phyloP scores from a whole-genome alignment of 768 basidiomycete genomes.

The Russula abietina region DNA sequence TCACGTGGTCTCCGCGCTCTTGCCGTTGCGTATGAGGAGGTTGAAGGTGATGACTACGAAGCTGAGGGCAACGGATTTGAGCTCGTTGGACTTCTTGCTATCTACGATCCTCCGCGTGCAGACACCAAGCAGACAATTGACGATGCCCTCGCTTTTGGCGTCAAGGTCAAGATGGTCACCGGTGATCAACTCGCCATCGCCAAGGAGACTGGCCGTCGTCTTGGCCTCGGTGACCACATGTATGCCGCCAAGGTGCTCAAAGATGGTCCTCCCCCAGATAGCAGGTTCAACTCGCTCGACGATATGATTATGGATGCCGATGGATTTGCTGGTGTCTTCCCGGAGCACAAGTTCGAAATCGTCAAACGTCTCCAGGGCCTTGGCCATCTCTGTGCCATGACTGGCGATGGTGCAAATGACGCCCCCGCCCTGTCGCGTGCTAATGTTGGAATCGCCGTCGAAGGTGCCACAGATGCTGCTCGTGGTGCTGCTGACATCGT shows the following conservation, averaged over 20 bases:
- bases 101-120: slow-evolving; percentile 95
- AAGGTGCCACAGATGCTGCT: slow-evolving; percentile 98
- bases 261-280: slow-evolving; percentile 85
- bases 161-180: slow-evolving; percentile 99
- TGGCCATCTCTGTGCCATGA: slow-evolving; percentile 96
- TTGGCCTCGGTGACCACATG: slow-evolving; percentile 98
- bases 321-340: slow-evolving; percentile 99
- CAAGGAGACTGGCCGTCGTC: slow-evolving; percentile 97
- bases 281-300: slow-evolving; percentile 79
- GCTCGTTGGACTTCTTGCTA: slow-evolving; percentile 92
- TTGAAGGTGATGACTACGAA: slow-evolving; percentile 76
- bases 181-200: slow-evolving; percentile 99
- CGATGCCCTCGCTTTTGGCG: slow-evolving; percentile 91
- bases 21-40: slow-evolving; percentile 91
- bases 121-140: slow-evolving; percentile 99
- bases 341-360: slow-evolving; percentile 99
- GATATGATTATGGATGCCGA: slow-evolving; percentile 99
- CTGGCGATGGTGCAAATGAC: slow-evolving; percentile 99
- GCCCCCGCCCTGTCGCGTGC: slow-evolving; percentile 96
- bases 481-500: slow-evolving; percentile 99
- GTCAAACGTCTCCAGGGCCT: slow-evolving; percentile 97
- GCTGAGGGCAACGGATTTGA: slow-evolving; percentile 95
- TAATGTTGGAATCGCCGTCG: slow-evolving; percentile 99
- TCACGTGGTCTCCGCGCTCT: slow-evolving; percentile 94
- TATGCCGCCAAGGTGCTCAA: slow-evolving; percentile 99